Evolutionary conservation across 2,329 filamentous ascomycete species (phyloP), one percentile per base, ranked within the genome.

Genomic region (Arthroderma uncinatum): DNA sequence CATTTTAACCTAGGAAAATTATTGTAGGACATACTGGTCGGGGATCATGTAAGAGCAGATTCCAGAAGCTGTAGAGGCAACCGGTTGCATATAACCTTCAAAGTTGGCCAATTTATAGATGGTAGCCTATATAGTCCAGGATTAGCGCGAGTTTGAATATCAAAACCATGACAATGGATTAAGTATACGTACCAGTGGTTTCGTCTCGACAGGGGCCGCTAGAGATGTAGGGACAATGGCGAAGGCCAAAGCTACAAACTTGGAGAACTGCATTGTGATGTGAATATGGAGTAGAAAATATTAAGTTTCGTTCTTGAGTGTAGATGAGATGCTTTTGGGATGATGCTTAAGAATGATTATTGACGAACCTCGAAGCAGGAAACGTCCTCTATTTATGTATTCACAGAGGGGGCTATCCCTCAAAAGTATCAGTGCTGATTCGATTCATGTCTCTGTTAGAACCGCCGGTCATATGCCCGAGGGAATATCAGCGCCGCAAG

Each of bases 81-180:
- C 47, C 3, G n/a, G 7, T 9, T 50, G 47, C 28, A 33, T 30
- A 12, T 50, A 33, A 10, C 47, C 47, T n/a, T 30, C 47, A 33
- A 30, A 50, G 28, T 50, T 50, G 47, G 47, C 47, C n/a, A 33
- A n/a, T 50, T 50, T 50, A 16, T 50, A 50, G 19, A 50, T 50
- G 4, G 47, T 50, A 9, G 47, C 47, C 47, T 50, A 9, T 30
- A 50, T 10, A 28, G 12, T 7, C 3, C 25, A 25, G 25, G 8
- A 21, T 47, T 2, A 47, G 47, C 7, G n/a, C 14, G 5, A 16
- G n/a, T 10, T 30, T 50, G 8, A 30, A 6, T 14, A 4, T 9
- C 7, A 10, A 16, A 9, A 30, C 19, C 9, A 25, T 4, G 14
- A 16, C 16, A 10, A 10, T 33, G 19, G 12, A 33, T 30, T 23